Base-by-base conservation (phyloP, 2,329 filamentous ascomycete genomes). In the Aspergillus clavatus region DNA sequence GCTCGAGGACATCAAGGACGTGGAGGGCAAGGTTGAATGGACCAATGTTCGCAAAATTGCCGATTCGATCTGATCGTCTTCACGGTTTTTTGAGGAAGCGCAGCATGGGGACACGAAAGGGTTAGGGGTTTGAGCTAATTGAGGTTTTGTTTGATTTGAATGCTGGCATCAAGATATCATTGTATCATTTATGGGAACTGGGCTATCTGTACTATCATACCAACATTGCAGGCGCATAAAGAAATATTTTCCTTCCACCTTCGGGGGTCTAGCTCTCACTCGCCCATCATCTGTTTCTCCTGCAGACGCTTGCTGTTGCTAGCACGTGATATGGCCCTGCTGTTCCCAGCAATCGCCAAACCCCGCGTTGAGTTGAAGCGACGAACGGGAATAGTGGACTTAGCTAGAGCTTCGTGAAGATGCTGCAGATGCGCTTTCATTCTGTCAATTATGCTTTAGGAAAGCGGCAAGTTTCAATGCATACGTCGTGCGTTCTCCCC, bases 1-100 rank as follows among this genome's bases (percentile, higher is more conserved):
- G 62, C 68, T 84, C 52, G 75, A 80, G 55, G 77, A 82, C 56
- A 77, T 84, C 51, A 79, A 76, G 63, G 71, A 80, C 60, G 70
- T 82, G 26, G 63, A 67, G 7, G 80, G 81, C 12, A 67, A 72
- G 55, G 76, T 78, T 41, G 69, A 74, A 40, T 83, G 77, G 77
- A 73, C 70, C 56, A 61, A 64, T 37, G 52, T 29, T 19, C 56
- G 59, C 43, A 62, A 42, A 22, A 54, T 66, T 22, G 52, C 48
- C 27, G 60, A 66, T 5, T 50, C 53, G 18, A 58, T 66, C 31
- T 58, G 46, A 45, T 24, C 36, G 24, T 42, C 31, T 28, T 4
- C 8, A n/a, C 23, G 19, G 12, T 11, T 31, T 41, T n/a, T n/a
- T n/a, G n/a, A n/a, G n/a, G 16, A 14, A 7, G 16, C 47, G 35